phyloP scores from a whole-genome alignment of 768 basidiomycete genomes.

The Cytidiella melzeri region DNA sequence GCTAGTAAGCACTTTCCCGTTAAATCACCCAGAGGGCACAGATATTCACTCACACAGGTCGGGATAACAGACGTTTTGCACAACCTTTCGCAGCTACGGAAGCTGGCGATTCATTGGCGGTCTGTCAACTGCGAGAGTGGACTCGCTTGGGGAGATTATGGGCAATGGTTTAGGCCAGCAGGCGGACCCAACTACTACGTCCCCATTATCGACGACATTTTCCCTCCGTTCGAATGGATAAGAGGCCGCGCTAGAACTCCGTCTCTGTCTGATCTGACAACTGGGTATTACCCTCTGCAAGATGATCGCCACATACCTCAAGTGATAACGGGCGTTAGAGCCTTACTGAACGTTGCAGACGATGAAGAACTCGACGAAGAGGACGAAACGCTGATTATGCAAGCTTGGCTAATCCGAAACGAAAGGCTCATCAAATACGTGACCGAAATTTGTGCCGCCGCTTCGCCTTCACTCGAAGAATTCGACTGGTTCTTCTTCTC shows the following conservation, averaged over 20 bases:
- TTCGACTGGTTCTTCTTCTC: conserved; percentile 15
- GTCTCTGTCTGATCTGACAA: not conserved
- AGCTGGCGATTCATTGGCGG: not conserved
- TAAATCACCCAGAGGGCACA: no score
- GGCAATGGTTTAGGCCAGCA: not conserved
- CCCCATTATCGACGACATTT: not conserved
- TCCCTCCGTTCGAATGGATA: not conserved
- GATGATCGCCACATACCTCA: not conserved
- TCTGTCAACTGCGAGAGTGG: not conserved
- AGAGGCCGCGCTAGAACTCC: not conserved
- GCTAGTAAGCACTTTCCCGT: not conserved
- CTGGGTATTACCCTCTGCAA: not conserved
- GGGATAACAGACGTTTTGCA: no score
- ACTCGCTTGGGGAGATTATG: not conserved
- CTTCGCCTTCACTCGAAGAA: conserved; percentile 9
- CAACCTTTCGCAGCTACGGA: no score
- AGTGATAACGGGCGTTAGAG: not conserved
- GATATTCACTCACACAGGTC: no score
- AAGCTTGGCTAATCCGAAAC: conserved; percentile 1
- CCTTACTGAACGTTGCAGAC: not conserved
- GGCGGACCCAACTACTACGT: not conserved
- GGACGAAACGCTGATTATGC: conserved; percentile 1
- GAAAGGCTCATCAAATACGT: not conserved
- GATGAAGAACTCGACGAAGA: not conserved
- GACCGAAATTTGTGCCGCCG: conserved; percentile 7